Conservation (phyloP, 2,329 filamentous ascomycete genomes). For the Gyromitra esculenta region DNA sequence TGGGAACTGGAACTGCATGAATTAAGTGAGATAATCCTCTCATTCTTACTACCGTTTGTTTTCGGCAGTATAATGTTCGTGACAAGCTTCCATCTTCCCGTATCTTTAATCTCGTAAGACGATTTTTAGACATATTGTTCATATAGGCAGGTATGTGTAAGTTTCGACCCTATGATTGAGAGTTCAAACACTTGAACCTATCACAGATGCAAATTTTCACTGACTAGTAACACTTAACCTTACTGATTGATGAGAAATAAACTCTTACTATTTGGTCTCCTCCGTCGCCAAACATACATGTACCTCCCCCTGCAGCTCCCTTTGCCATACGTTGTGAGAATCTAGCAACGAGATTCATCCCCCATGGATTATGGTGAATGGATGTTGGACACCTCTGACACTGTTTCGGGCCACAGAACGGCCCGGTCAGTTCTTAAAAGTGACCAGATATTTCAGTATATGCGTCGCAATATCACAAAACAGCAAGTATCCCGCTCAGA, state of each 20-base stretch:
- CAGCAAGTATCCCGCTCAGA: constrained; percentile 44
- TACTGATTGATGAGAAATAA: neutral
- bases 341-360: neutral
- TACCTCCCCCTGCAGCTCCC: neutral
- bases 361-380: neutral
- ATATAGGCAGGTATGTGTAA: neutral
- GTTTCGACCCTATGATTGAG: neutral
- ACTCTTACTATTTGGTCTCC: constrained; percentile 1
- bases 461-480: constrained; percentile 53
- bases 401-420: constrained; percentile 50
- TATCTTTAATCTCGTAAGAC: neutral
- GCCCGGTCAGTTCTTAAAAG: constrained; percentile 55
- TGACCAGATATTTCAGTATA: constrained; percentile 47
- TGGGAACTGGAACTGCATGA: neutral
- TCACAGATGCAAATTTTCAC: constrained; percentile 1
- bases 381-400: constrained; percentile 55
- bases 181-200: neutral
- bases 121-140: neutral
- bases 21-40: neutral
- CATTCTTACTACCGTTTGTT: neutral
- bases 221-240: neutral
- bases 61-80: neutral
- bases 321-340: constrained; percentile 2
- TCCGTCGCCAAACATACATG: neutral
- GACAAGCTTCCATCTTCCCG: neutral